These are phyloP conservation scores for Cryphonectria naterciae DNA, from an alignment of 2,329 filamentous ascomycete species.

Conservation along the genomic window DNA sequence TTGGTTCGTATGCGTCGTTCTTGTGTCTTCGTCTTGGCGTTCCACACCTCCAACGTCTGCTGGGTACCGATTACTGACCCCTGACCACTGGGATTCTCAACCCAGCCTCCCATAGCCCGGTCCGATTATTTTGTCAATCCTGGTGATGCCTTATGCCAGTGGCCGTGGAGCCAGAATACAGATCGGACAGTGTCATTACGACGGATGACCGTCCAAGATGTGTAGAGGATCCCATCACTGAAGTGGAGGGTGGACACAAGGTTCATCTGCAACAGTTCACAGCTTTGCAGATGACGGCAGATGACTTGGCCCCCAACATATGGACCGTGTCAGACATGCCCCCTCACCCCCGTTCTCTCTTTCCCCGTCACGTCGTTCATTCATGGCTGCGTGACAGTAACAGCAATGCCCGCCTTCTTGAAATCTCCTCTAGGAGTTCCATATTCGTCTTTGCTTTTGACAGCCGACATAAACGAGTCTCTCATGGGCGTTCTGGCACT, in stretches of 20 bases:
- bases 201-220: not conserved
- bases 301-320: not conserved
- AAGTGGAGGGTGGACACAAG: not conserved
- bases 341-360: no score
- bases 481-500: constrained; percentile 49
- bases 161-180: not conserved
- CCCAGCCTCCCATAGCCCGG: not conserved
- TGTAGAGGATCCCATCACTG: not conserved
- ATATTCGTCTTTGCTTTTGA: constrained; percentile 37
- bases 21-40: not conserved
- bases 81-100: not conserved
- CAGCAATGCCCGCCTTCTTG: constrained; percentile 45
- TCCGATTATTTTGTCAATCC: not conserved
- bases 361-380: not conserved
- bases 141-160: not conserved
- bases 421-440: constrained; percentile 35
- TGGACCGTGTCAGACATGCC: no score
- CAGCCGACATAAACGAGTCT: constrained; percentile 44
- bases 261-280: not conserved
- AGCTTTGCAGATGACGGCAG: not conserved
- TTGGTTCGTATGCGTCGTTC: constrained; percentile 5
- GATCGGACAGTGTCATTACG: not conserved
- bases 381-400: constrained; percentile 12
- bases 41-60: not conserved
- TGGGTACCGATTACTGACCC: not conserved